Conservation (phyloP, 805 yeast genomes). For the Candida nonsorbophila region DNA sequence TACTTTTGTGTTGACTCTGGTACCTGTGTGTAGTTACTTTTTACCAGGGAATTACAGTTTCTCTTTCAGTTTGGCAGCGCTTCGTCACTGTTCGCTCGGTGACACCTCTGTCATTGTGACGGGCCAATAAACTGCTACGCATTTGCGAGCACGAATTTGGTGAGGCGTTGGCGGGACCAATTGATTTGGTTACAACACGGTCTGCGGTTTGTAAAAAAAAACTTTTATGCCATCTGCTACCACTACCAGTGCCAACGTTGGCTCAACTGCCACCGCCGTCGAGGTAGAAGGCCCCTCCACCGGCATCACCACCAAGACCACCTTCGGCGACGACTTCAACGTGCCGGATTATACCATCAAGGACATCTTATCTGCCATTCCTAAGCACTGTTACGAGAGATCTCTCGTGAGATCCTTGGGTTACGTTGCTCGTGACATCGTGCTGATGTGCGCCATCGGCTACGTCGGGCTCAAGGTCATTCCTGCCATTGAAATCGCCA, state of each 20-base stretch:
- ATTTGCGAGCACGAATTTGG: no score
- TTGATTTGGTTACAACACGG: neutral
- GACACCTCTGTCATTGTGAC: no score
- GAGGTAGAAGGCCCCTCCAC: slow-evolving; percentile 2
- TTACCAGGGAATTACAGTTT: no score
- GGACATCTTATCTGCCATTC: slow-evolving; percentile 53
- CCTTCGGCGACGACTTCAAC: slow-evolving; percentile 48
- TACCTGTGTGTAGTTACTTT: no score
- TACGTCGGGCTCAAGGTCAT: slow-evolving; percentile 37
- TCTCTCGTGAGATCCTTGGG: slow-evolving; percentile 42
- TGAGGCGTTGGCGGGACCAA: neutral
- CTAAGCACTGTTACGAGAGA: slow-evolving; percentile 57
- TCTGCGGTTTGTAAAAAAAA: neutral
- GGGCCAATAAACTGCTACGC: no score
- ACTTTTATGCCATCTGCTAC: slow-evolving; percentile 3
- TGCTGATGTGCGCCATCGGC: slow-evolving; percentile 38
- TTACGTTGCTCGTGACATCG: slow-evolving; percentile 50
- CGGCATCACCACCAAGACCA: slow-evolving; percentile 39
- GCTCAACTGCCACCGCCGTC: slow-evolving; percentile 6
- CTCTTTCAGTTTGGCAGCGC: no score
- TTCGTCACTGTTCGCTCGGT: no score
- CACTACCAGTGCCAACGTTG: no score
- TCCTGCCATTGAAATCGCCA: slow-evolving; percentile 29
- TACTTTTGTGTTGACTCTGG: no score
- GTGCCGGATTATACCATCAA: slow-evolving; percentile 61